phyloP scores from a whole-genome alignment of 768 basidiomycete species.

The Tulasnella sp. region DNA sequence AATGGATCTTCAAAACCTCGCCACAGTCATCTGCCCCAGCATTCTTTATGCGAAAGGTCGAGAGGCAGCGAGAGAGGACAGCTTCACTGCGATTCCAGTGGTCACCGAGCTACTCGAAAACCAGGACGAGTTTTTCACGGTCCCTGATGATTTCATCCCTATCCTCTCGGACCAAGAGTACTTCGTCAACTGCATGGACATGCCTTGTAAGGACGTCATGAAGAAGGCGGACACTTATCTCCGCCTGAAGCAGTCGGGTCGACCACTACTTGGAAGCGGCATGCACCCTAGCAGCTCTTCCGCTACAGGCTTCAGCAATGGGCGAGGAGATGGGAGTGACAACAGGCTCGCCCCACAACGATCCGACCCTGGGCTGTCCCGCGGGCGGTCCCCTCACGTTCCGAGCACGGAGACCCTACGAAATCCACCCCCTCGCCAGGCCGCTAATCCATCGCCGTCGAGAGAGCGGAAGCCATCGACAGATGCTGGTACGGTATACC shows the following conservation, averaged over 20 bases:
- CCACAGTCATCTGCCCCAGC: slow-evolving; percentile 96
- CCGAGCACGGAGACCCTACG: background rate
- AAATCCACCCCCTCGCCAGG: slow-evolving; percentile 1
- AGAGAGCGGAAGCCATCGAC: slow-evolving; percentile 8
- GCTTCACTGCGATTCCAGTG: slow-evolving; percentile 78
- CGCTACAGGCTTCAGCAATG: background rate
- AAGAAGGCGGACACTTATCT: slow-evolving; percentile 93
- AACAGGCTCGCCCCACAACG: slow-evolving; percentile 11
- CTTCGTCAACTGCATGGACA: slow-evolving; percentile 75
- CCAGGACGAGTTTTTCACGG: slow-evolving; percentile 93
- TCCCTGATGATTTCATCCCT: slow-evolving; percentile 77
- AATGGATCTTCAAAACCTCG: slow-evolving; percentile 94
- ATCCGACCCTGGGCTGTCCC: slow-evolving; percentile 15
- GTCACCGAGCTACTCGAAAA: slow-evolving; percentile 78
- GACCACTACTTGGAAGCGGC: background rate
- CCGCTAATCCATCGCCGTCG: slow-evolving; percentile 4
- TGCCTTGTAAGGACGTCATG: slow-evolving; percentile 89
- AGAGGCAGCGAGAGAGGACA: slow-evolving; percentile 85
- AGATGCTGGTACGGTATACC: background rate
- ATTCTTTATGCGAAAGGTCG: slow-evolving; percentile 77
- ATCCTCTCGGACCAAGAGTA: slow-evolving; percentile 89
- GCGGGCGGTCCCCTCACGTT: slow-evolving; percentile 13
- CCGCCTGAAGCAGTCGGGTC: slow-evolving; percentile 15
- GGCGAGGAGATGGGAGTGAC: slow-evolving; percentile 8
- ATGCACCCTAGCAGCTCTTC: slow-evolving; percentile 1